phyloP scores from a whole-genome alignment of 306 rosid genomes.

The Hylodesmum podocarpum region DNA sequence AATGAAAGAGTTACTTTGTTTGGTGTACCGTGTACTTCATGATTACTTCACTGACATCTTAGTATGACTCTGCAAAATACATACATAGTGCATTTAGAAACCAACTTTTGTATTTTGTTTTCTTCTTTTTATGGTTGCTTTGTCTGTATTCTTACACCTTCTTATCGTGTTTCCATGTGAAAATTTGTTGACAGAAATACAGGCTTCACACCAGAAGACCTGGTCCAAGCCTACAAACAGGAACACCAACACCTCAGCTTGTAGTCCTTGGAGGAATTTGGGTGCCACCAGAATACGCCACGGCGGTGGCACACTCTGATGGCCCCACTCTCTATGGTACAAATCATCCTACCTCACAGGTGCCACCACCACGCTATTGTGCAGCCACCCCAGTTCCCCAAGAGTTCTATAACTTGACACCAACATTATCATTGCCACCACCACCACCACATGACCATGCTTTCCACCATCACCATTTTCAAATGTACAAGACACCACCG shows the following conservation, averaged over 20 bases:
- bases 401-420: slow-evolving; percentile 51
- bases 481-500: slow-evolving; percentile 47
- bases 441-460: slow-evolving; percentile 39
- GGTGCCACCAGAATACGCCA: slow-evolving; percentile 83
- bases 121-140: background rate
- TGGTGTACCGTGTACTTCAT: background rate
- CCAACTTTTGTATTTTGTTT: background rate
- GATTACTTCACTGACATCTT: slow-evolving; percentile 25
- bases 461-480: slow-evolving; percentile 56
- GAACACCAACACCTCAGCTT: slow-evolving; percentile 62
- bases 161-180: background rate
- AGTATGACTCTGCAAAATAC: slow-evolving; percentile 18
- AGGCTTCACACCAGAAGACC: slow-evolving; percentile 88
- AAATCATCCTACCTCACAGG: slow-evolving; percentile 29
- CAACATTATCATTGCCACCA: slow-evolving; percentile 1
- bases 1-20: background rate
- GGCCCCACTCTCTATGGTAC: slow-evolving; percentile 51
- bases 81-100: background rate
- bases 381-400: slow-evolving; percentile 53
- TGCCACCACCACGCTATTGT: slow-evolving; percentile 62
- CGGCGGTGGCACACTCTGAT: slow-evolving; percentile 20
- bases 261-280: slow-evolving; percentile 87
- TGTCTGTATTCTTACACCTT: background rate
- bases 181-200: slow-evolving; percentile 57
- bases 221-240: slow-evolving; percentile 55